Conservation (phyloP, 192 early-diverging fungal species). For the Gryganskiella cystojenkinii region DNA sequence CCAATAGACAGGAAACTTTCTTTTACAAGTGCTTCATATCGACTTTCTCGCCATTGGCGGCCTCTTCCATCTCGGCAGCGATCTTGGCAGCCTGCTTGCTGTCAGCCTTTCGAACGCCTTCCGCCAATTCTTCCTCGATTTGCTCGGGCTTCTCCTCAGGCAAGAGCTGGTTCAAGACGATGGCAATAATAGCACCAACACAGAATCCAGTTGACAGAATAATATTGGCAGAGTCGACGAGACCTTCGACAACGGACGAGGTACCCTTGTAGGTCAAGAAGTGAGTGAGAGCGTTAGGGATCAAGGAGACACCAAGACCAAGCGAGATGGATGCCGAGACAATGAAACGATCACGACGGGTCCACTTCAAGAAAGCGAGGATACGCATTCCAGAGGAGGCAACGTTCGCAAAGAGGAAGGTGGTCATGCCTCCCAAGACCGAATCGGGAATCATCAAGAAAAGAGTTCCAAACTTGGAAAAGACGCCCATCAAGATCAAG, state of each 20-base stretch:
- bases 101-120: constrained; percentile 20
- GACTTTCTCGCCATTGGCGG: constrained; percentile 29
- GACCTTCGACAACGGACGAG: constrained; percentile 40
- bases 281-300: constrained; percentile 48
- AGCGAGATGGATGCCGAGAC: constrained; percentile 56
- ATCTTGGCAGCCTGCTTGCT: constrained; percentile 44
- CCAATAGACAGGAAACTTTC: not conserved
- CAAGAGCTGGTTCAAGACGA: constrained; percentile 53
- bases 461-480: constrained; percentile 62
- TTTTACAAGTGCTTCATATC: constrained; percentile 39
- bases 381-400: constrained; percentile 65
- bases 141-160: constrained; percentile 48
- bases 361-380: constrained; percentile 62
- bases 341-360: constrained; percentile 64
- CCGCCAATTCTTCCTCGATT: constrained; percentile 17
- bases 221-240: constrained; percentile 55
- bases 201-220: constrained; percentile 56
- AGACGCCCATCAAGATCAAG: constrained; percentile 61
- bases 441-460: constrained; percentile 58
- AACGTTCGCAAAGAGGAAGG: constrained; percentile 63
- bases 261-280: constrained; percentile 35
- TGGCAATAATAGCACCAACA: constrained; percentile 54
- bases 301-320: constrained; percentile 58
- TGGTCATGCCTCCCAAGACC: constrained; percentile 66
- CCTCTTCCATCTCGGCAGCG: constrained; percentile 48